Conservation (phyloP, 345 rosid species). For the Trapa bicornis region DNA sequence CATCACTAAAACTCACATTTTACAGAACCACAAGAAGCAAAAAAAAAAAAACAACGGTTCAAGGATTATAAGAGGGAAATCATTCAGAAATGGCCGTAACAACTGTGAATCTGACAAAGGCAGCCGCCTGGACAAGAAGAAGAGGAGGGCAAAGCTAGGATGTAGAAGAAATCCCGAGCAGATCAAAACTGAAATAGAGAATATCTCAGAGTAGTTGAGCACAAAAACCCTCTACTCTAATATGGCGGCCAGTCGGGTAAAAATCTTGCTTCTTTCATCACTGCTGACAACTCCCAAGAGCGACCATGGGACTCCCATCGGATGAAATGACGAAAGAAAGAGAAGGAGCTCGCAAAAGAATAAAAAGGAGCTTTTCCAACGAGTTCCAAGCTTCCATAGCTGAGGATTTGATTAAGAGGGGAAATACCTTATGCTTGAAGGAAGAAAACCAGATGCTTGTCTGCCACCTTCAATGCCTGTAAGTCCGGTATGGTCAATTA, state of each 20-base stretch:
- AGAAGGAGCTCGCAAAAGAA: not conserved
- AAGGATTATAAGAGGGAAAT: not conserved
- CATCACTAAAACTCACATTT: not conserved
- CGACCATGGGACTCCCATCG: not conserved
- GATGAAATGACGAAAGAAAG: not conserved
- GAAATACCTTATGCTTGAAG: not conserved
- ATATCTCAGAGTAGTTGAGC: not conserved
- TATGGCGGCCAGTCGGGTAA: not conserved
- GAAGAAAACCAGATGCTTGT: not conserved
- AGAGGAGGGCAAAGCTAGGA: not conserved
- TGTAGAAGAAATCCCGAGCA: not conserved
- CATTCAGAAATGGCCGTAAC: not conserved
- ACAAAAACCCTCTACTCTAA: not conserved
- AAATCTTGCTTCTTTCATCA: not conserved
- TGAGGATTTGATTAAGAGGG: not conserved
- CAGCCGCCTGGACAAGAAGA: not conserved
- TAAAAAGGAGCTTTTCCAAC: not conserved
- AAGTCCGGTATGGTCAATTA: not conserved
- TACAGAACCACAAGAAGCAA: constrained; percentile 1
- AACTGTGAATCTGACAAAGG: not conserved
- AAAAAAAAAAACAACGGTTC: not conserved
- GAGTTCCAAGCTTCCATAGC: not conserved
- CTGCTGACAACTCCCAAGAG: not conserved
- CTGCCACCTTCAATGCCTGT: constrained; percentile 2
- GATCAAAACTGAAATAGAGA: not conserved